Base-by-base conservation (phyloP, 2,329 filamentous ascomycete species). In the Cladosporium colombiae region DNA sequence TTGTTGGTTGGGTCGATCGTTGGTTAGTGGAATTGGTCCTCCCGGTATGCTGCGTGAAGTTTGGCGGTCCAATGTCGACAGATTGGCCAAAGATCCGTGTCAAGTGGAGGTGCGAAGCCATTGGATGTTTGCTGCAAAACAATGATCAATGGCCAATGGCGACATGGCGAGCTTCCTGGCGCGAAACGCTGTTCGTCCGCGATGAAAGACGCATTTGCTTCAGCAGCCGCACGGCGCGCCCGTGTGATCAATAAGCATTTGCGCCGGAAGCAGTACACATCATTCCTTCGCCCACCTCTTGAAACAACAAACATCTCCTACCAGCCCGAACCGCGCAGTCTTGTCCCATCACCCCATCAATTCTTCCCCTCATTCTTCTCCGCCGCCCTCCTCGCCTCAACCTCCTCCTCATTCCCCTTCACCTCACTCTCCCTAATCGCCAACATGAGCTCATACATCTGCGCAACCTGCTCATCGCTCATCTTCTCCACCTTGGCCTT, bases 361-460 rank as follows among this genome's bases (percentile, higher is more conserved):
- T 63, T 33, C 61, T 63, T 56, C 50, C 35, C 31, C 10, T 58
- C 63, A 14, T 14, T 33, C 40, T 27, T 29, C 55, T 55, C 56
- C 62, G 44, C 40, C 37, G 27, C 55, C 55, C 63, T 65, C 31
- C 55, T 65, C 13, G 55, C 63, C 27, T 59, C 63, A 23, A 65
- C 56, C 49, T 65, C 63, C 33, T 31, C 58, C 59, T 83, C 82
- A 64, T 80, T 81, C 60, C 83, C 82, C 60, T 81, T 79, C 25
- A 80, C 72, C 13, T 82, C 82, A 67, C 81, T 79, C 70, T 84
- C 83, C 66, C 83, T 81, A 63, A 97, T 96, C 2, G 91, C 87
- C 77, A 91, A 86, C 92, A 97, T 96, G 65, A 99, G 82, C 76
- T 98, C 94, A 75, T 97, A 97, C 71, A 99, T 81, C 78, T 99